Evolutionary conservation across 148 eudicot species (phyloP).

Genomic region (Diospyros lotus): DNA sequence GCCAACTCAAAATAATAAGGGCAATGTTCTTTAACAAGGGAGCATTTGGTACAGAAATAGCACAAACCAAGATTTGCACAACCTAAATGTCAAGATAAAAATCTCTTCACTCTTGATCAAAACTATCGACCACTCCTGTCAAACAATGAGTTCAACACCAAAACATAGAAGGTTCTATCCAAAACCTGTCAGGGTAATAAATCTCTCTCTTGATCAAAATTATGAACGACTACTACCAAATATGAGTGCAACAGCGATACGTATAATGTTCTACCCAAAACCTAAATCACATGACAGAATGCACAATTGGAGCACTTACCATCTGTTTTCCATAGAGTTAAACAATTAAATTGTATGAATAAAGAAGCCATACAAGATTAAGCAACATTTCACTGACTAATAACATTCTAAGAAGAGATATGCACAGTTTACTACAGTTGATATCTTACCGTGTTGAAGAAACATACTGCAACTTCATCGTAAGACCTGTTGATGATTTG

Average conservation of each 20-base stretch:
- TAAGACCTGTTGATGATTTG: slow-evolving; percentile 82
- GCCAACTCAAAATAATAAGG: too few species aligned
- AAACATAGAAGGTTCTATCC: neutral
- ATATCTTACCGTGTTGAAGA: slow-evolving; percentile 84
- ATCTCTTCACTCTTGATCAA: neutral
- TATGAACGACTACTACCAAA: neutral
- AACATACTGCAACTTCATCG: slow-evolving; percentile 87
- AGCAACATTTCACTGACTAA: neutral
- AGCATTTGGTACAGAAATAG: neutral
- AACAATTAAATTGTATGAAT: too few species aligned
- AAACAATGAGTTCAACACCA: neutral
- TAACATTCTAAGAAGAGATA: neutral
- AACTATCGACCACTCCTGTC: neutral
- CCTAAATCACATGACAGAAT: too few species aligned
- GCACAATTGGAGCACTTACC: too few species aligned
- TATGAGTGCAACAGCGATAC: too few species aligned
- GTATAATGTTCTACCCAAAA: too few species aligned
- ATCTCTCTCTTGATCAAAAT: neutral
- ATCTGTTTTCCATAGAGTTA: neutral
- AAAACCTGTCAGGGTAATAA: neutral
- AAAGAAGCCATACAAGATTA: too few species aligned
- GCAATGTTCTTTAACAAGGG: neutral
- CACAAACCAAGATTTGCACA: neutral
- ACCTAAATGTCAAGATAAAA: neutral
- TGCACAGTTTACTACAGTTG: neutral